Evolutionary conservation across 176 grass and related monocot genomes (phyloP).

Genomic region (Oryza glumipatula): DNA sequence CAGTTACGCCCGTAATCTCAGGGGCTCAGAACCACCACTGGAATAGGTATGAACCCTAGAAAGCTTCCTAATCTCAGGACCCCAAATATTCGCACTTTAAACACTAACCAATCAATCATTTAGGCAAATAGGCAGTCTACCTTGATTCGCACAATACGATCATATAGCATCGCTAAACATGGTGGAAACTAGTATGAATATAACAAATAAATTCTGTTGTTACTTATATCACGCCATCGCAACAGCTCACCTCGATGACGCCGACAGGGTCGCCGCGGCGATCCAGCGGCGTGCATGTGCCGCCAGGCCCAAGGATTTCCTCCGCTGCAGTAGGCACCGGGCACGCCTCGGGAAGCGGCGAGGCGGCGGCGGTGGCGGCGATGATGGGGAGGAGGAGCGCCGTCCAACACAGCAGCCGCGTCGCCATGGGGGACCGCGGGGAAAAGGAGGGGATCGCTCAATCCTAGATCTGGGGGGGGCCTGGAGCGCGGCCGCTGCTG

Average conservation of each 20-base stretch:
- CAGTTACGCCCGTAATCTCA: not conserved
- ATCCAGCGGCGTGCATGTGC: conserved; percentile 52
- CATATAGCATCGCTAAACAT: not conserved
- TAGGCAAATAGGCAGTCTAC: not conserved
- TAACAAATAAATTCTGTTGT: not conserved
- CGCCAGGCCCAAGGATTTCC: conserved; percentile 35
- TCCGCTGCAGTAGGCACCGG: conserved; percentile 25
- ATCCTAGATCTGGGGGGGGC: conserved; percentile 44
- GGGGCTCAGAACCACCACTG: not conserved
- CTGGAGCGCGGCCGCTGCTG: not conserved
- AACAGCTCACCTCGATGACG: conserved; percentile 63
- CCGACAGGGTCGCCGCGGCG: conserved; percentile 53
- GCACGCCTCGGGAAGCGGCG: conserved; percentile 27
- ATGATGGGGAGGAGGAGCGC: conserved; percentile 44
- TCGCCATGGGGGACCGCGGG: conserved; percentile 36
- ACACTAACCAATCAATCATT: not conserved
- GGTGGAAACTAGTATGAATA: not conserved
- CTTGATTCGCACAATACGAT: not conserved
- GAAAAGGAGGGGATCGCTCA: not conserved
- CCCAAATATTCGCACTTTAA: not conserved
- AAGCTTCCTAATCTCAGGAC: not conserved
- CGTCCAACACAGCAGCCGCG: conserved; percentile 33
- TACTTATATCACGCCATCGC: conserved; percentile 2
- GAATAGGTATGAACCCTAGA: not conserved
- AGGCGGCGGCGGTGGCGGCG: conserved; percentile 20